These are phyloP conservation scores for Mycogone perniciosa DNA, from an alignment of 2,329 filamentous ascomycete genomes.

Conservation along the genomic window DNA sequence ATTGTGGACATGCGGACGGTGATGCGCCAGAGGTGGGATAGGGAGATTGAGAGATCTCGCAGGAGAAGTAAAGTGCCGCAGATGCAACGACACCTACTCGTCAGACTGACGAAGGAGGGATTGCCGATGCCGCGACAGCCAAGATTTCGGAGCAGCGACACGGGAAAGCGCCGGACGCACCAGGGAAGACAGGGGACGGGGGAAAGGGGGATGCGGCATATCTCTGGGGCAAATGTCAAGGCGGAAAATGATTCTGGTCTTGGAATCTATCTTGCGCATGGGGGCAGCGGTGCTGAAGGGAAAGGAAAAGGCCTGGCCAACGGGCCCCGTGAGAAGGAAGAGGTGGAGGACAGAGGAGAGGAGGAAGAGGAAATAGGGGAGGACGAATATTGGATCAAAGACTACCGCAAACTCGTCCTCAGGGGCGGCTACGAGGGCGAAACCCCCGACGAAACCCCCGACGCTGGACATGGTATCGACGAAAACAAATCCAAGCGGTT, in stretches of 20 bases:
- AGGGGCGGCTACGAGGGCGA: neutral
- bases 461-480: neutral
- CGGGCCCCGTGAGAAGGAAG: neutral
- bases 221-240: neutral
- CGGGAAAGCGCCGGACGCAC: neutral
- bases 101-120: slow-evolving; percentile 2
- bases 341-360: neutral
- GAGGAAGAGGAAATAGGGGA: neutral
- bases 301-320: neutral
- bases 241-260: neutral
- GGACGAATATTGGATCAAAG: neutral
- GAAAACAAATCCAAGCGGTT: neutral
- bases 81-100: neutral
- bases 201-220: neutral
- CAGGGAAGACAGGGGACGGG: neutral
- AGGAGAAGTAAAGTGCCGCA: neutral
- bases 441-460: neutral
- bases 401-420: neutral
- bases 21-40: neutral
- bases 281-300: neutral
- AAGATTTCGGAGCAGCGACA: neutral
- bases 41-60: neutral
- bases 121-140: slow-evolving; percentile 7
- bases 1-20: slow-evolving; percentile 1
- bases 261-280: neutral